Evolutionary conservation across 1,139 yeast species (phyloP), one percentile per base, ranked within the genome.

Genomic region (Zhuliangozyma blackwelliae): DNA sequence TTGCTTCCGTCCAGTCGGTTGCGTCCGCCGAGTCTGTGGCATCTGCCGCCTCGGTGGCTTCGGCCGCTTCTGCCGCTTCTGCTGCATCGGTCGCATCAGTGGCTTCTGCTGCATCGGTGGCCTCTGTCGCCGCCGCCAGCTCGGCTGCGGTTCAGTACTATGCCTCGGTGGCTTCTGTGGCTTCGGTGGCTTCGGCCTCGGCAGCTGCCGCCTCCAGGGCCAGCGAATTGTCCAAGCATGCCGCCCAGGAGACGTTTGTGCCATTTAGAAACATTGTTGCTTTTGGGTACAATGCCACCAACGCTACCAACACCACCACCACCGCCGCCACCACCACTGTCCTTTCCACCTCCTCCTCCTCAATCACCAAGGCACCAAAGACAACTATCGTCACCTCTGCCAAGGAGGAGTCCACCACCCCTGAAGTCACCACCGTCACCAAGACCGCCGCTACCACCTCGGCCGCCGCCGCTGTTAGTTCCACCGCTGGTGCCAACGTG

Each of bases 261-360:
- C 67, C 61, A 31, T 68, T 69, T 43, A 58, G 61, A 40, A 77
- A 79, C 40, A 61, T 72, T 32, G 50, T 69, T 35, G 75, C 77
- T 25, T 70, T 70, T 37, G 76, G 77, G 38, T 68, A 74, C 8
- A 49, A 57, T 31, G 41, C 57, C 46, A 46, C 50, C 43, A 36
- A 45, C 34, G 39, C 49, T 34, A 36, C 46, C 26, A 32, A 49
- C 16, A 31, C 51, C 22, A 36, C 47, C 23, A 35, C 46, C 21
- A 33, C 36, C 19, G 32, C n/a, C 32, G 6, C 32, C 25, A 8
- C 23, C 13, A 5, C 29, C 20, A 5, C 19, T 25, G 16, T 28
- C 38, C 5, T 26, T 27, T 27, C 20, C 16, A n/a, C 21, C 40
- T 6, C 22, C 34, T 20, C 28, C 43, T 27, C 36, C 39, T 21